Conservation (phyloP, 202 grass and related monocot species). For the Dendrocalamus latiflorus region DNA sequence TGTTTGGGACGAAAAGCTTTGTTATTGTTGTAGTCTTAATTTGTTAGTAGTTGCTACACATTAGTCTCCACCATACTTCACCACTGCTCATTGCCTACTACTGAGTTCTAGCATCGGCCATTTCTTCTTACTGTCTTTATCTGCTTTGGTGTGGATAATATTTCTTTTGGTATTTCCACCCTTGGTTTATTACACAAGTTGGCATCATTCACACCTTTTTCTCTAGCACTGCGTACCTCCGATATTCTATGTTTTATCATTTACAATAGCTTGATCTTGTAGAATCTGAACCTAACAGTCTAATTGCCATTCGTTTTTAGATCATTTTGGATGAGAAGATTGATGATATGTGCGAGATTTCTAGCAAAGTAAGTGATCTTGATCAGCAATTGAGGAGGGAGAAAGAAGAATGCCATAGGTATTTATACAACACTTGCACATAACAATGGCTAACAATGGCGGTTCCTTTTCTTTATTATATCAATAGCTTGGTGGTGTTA, state of each 20-base stretch:
- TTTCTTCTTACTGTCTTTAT: neutral
- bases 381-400: conserved; percentile 58
- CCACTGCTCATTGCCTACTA: too few species aligned
- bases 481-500: conserved; percentile 8
- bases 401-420: conserved; percentile 84
- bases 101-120: neutral
- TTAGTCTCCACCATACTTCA: neutral
- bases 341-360: too few species aligned
- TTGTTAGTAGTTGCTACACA: neutral
- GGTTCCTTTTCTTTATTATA: conserved; percentile 6
- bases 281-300: neutral
- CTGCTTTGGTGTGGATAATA: neutral
- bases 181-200: neutral
- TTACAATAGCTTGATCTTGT: neutral
- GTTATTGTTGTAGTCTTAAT: neutral
- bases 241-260: neutral
- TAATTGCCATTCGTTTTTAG: conserved; percentile 32
- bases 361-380: conserved; percentile 66
- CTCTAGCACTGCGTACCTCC: neutral
- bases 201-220: neutral
- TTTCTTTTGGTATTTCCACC: neutral
- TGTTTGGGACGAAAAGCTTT: too few species aligned
- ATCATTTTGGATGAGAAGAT: conserved; percentile 63
- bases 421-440: neutral
- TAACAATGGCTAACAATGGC: neutral